Evolutionary conservation across 202 grass and related monocot species (phyloP), one percentile per base, ranked within the genome.

Genomic region (Zizania palustris): DNA sequence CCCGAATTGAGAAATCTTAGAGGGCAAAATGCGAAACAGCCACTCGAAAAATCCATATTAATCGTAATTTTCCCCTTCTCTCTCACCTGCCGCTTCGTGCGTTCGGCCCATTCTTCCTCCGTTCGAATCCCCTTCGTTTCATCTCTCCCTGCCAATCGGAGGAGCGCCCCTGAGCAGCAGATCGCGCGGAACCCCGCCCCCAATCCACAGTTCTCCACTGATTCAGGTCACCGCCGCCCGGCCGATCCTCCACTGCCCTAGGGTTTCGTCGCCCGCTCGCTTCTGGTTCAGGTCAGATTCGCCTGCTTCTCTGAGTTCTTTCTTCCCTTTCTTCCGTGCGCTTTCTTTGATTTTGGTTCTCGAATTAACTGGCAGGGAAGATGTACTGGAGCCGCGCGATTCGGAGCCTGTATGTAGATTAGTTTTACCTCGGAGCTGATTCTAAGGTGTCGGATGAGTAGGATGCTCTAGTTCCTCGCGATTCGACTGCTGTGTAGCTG

Each of bases 371-470:
- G 6, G 59, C 56, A 75, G 56, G 35, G 34, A 4, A 54, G 14
- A 45, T 45, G 44, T 45, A 12, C 44, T 3, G 15, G 12, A 55
- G n/a, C 6, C 51, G 51, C 51, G 35, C 42, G 72, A 9, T 37
- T 37, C 39, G 12, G 71, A 19, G 54, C 28, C 14, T 7, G 3
- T 35, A 49, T 43, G 40, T 69, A 49, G 50, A 72, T 72, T 41
- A 34, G 9, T 54, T 33, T 50, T 11, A 1, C 67, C 15, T n/a
- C 20, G 15, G 46, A 55, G 8, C 48, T 65, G 13, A 11, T 57
- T n/a, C 18, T 53, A 12, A 49, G 18, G 21, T 22, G 48, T 74
- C 40, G 6, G 60, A 82, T 82, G 69, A 66, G 15, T 45, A 57
- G 60, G 60, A 57, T 4, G 46, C 5, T 4, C 12, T 69, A 58